Evolutionary conservation across 164 flowering plant species (phyloP), one percentile per base, ranked within the genome.

Genomic region (Echeveria elegans): DNA sequence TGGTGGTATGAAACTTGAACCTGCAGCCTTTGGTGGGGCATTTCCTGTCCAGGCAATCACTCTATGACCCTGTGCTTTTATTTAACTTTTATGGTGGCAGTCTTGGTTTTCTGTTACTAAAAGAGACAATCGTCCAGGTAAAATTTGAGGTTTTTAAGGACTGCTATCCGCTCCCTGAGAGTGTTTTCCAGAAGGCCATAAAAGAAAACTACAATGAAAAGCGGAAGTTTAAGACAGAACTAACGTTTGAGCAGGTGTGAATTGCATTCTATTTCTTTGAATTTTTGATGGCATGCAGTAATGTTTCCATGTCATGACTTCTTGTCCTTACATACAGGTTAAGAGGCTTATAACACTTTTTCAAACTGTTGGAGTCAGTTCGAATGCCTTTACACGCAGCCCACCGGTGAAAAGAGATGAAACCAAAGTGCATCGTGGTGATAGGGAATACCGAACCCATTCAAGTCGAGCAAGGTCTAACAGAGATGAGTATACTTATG

Each of bases 1-100:
- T 70, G 93, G 93, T 68, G 87, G 89, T 43, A 64, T 83, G 80
- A 83, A 82, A 73, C 83, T 86, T 37, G 96, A 88, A 67, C 89
- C 88, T 12, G 67, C 77, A 40, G 90, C 92, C 48, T 87, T 89
- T 76, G 82, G 75, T 47, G 91, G 93, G 19, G 85, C 73, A 45
- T 88, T 87, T 65, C 91, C 93, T 45, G 83, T 68, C 66, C 93
- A 88, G 91, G 93, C 82, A 12, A 30, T 11, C 26, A 14, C 15
- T 53, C 31, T 24, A 53, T 28, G 26, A 24, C 60, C 28, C 7
- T 11, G 11, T 12, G 30, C 60, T 24, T n/a, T n/a, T 28, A 53
- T 26, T 26, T 53, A 11, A 26, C 10, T 24, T 0, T 28, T 11
- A 3, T 53, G 31, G 31, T 53, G 21, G 30, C 3, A 53, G 31